Evolutionary conservation across 2,329 filamentous ascomycete genomes (phyloP).

Genomic region (Venturia carpophila): DNA sequence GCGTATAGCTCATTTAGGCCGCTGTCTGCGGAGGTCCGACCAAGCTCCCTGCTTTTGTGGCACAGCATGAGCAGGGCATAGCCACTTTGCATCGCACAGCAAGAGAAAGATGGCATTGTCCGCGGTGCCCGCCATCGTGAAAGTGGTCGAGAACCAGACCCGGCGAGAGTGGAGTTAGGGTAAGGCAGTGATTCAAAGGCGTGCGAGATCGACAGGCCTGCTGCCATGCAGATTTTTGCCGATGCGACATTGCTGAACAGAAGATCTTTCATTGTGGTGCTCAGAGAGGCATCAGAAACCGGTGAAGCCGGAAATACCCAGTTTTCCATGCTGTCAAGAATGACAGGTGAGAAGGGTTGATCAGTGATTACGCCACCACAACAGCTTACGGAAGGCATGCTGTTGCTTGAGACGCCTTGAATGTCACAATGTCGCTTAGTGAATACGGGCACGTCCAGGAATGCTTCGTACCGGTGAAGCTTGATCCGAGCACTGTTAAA

Average conservation of each 20-base stretch:
- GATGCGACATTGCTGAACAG: slow-evolving; percentile 43
- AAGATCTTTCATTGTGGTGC: slow-evolving; percentile 23
- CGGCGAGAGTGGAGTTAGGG: neutral
- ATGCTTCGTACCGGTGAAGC: slow-evolving; percentile 45
- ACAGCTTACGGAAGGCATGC: neutral
- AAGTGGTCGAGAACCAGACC: neutral
- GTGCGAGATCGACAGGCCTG: slow-evolving; percentile 41
- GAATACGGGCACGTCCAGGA: slow-evolving; percentile 46
- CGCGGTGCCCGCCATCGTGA: neutral
- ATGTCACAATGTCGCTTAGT: slow-evolving; percentile 44
- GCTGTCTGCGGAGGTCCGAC: neutral
- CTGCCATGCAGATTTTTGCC: slow-evolving; percentile 43
- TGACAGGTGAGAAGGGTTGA: neutral
- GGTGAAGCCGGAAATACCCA: neutral
- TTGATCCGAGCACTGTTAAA: slow-evolving; percentile 47
- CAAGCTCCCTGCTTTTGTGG: neutral
- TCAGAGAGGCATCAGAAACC: neutral
- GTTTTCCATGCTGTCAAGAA: neutral
- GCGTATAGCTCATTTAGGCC: neutral
- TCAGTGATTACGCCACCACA: neutral
- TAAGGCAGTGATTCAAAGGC: slow-evolving; percentile 42
- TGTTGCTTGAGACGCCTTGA: slow-evolving; percentile 20
- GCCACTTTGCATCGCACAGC: slow-evolving; percentile 15
- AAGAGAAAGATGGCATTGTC: slow-evolving; percentile 8
- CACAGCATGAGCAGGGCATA: slow-evolving; percentile 12